phyloP scores from a whole-genome alignment of 2,329 filamentous ascomycete species.

The Microdochium bolleyi region DNA sequence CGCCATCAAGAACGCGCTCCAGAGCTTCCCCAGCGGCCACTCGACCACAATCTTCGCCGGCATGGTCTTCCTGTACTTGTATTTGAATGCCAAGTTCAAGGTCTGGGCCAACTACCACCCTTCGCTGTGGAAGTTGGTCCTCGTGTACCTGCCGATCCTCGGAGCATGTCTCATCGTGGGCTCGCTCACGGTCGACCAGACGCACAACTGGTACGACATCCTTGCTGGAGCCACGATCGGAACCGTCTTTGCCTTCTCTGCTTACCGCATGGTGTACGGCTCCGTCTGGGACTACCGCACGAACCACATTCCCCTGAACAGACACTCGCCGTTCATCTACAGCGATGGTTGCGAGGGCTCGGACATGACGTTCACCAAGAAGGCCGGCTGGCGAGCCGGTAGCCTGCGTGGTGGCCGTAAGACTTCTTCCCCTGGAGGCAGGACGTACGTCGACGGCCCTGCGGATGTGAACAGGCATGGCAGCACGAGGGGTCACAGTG shows the following conservation, averaged over 20 bases:
- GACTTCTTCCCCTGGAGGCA: neutral
- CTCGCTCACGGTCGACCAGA: conserved; percentile 55
- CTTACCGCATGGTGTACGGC: conserved; percentile 61
- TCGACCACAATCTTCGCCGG: conserved; percentile 57
- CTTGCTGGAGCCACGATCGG: conserved; percentile 58
- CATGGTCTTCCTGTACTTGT: conserved; percentile 57
- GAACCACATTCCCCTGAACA: conserved; percentile 57
- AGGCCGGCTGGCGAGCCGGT: conserved; percentile 13
- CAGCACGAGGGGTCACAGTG: neutral
- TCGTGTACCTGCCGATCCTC: conserved; percentile 50
- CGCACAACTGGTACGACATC: conserved; percentile 65
- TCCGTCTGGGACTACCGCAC: conserved; percentile 62
- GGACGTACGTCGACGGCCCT: neutral
- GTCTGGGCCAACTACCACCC: conserved; percentile 60
- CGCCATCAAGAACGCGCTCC: conserved; percentile 52
- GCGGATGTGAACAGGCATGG: neutral
- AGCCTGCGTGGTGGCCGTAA: neutral
- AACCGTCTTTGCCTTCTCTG: conserved; percentile 49
- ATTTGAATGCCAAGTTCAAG: conserved; percentile 66
- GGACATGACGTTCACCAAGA: conserved; percentile 14
- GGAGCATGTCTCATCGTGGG: conserved; percentile 52
- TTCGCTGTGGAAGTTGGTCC: conserved; percentile 57
- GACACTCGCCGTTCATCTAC: conserved; percentile 22
- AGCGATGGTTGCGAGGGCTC: conserved; percentile 10
- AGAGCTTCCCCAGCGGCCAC: conserved; percentile 63